A percentile compares a stretch with the other conserved stretches of the same genome.
phyloP scores from a whole-genome alignment of 257 asterid species.

The Scutellaria baicalensis region DNA sequence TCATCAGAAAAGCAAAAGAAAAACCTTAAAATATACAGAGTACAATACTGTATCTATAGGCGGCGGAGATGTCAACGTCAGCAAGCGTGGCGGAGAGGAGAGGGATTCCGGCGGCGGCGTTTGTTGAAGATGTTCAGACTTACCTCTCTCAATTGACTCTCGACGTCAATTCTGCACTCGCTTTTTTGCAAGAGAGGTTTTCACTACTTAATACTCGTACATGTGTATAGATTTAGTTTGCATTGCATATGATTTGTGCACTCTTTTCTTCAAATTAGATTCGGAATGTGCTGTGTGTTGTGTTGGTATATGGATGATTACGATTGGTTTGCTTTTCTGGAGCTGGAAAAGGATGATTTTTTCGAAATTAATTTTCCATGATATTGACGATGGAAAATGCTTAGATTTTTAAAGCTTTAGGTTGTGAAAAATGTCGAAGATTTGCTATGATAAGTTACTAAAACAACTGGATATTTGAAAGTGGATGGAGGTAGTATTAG shows the following conservation, averaged over 20 bases:
- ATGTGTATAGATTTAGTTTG: neutral
- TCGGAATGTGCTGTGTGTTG: neutral
- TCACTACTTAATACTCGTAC: neutral
- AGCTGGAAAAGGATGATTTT: neutral
- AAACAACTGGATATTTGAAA: neutral
- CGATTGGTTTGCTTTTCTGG: neutral
- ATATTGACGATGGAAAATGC: neutral
- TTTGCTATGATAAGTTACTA: neutral
- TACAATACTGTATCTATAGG: neutral
- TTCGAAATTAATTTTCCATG: neutral
- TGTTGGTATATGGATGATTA: neutral
- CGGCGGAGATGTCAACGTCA: constrained; percentile 42
- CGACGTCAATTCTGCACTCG: constrained; percentile 74
- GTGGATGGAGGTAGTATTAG: neutral
- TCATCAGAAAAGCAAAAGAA: neutral
- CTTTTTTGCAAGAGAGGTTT: constrained; percentile 93
- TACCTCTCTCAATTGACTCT: constrained; percentile 66
- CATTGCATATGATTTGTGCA: neutral
- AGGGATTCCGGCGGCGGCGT: constrained; percentile 89
- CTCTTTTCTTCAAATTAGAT: neutral
- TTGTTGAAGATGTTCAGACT: constrained; percentile 83
- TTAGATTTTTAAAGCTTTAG: neutral
- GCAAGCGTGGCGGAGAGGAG: constrained; percentile 51
- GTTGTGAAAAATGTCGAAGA: neutral
- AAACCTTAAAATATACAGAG: neutral